These are phyloP conservation scores for Brassica incana DNA, from an alignment of 345 rosid genomes.

Conservation along the genomic window DNA sequence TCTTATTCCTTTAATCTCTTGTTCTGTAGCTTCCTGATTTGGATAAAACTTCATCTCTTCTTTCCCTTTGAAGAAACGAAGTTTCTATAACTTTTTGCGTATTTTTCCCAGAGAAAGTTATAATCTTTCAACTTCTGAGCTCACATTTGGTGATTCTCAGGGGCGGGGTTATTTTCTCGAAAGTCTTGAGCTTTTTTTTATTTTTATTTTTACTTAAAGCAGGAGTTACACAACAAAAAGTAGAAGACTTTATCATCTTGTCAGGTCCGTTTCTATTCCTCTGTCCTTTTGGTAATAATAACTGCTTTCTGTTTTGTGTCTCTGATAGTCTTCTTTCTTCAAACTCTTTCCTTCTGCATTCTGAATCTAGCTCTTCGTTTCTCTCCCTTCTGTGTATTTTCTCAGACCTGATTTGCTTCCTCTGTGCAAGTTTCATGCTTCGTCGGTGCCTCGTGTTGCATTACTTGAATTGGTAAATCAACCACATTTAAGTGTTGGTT, in stretches of 20 bases:
- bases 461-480: neutral
- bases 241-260: constrained; percentile 20
- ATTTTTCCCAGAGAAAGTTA: too few relatives aligned
- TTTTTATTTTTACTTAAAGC: neutral
- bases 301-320: constrained; percentile 6
- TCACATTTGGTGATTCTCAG: too few relatives aligned
- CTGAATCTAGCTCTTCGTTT: neutral
- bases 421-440: constrained; percentile 1
- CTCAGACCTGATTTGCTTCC: constrained; percentile 4
- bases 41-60: neutral
- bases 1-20: too few relatives aligned
- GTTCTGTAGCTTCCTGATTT: neutral
- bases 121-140: too few relatives aligned
- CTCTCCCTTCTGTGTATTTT: neutral
- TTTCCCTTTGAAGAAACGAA: too few relatives aligned
- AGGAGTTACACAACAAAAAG: neutral
- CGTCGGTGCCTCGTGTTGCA: neutral
- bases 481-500: neutral
- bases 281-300: neutral
- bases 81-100: too few relatives aligned
- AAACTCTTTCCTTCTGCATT: neutral
- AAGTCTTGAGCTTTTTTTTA: neutral
- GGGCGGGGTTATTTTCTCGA: too few relatives aligned
- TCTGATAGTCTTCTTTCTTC: neutral
- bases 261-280: constrained; percentile 27